These are phyloP conservation scores for Corylus avellana DNA, from an alignment of 306 rosid species.

Conservation along the genomic window DNA sequence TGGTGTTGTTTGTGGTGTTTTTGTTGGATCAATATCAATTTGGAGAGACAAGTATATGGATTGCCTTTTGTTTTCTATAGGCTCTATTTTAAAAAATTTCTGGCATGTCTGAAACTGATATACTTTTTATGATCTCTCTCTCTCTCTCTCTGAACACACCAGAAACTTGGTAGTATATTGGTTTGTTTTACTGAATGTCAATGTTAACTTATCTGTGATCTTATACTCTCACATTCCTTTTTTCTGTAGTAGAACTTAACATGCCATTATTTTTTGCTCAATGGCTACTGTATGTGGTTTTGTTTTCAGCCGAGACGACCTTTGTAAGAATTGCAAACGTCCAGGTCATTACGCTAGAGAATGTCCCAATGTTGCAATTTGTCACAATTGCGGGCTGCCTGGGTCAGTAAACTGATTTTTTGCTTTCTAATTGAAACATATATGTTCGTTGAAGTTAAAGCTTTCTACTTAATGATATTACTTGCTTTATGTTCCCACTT, in stretches of 20 bases:
- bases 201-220: neutral
- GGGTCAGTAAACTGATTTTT: conserved; percentile 60
- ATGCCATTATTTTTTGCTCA: conserved; percentile 5
- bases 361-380: conserved; percentile 97
- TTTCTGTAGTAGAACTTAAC: neutral
- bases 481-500: neutral
- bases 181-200: neutral
- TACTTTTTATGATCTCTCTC: neutral
- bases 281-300: conserved; percentile 20
- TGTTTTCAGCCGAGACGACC: conserved; percentile 83
- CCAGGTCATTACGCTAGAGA: conserved; percentile 98
- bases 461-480: conserved; percentile 8
- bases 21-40: neutral
- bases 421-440: conserved; percentile 9
- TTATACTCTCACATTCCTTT: neutral
- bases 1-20: neutral
- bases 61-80: neutral
- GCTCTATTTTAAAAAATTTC: neutral
- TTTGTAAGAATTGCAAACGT: conserved; percentile 98
- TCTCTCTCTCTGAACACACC: neutral
- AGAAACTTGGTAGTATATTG: neutral
- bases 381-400: conserved; percentile 95
- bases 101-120: neutral
- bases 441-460: neutral
- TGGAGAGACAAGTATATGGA: neutral